A percentile compares a stretch with the other conserved stretches of the same genome.
These are phyloP conservation scores for Seminavis robusta DNA, from an alignment of 108 stramenopile species.

Conservation along the genomic window DNA sequence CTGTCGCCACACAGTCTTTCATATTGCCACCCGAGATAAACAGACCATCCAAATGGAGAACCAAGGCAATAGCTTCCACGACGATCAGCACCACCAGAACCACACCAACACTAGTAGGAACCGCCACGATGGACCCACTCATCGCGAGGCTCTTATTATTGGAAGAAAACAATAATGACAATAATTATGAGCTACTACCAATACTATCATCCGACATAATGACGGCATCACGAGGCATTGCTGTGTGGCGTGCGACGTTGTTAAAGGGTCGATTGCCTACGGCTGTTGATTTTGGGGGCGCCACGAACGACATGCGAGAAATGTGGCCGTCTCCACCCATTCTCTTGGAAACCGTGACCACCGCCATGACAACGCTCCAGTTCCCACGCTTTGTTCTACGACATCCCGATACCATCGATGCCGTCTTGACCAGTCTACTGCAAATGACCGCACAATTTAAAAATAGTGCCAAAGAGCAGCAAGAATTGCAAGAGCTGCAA, in stretches of 20 bases:
- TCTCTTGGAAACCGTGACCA: constrained; percentile 35
- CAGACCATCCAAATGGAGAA: too few species aligned
- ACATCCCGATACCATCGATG: constrained; percentile 54
- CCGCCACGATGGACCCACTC: too few species aligned
- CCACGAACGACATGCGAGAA: background rate
- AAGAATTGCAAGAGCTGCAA: constrained; percentile 9
- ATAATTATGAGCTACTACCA: too few species aligned
- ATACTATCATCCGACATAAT: too few species aligned
- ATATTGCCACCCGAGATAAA: too few species aligned
- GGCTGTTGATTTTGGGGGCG: constrained; percentile 16
- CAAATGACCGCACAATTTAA: constrained; percentile 37
- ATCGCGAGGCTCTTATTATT: too few species aligned
- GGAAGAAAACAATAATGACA: too few species aligned
- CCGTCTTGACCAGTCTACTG: constrained; percentile 44
- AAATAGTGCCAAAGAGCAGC: constrained; percentile 7
- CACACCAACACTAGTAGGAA: too few species aligned
- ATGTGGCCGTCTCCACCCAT: constrained; percentile 58
- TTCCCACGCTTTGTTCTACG: constrained; percentile 55
- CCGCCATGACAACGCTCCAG: constrained; percentile 31
- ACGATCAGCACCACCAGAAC: too few species aligned
- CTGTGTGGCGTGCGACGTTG: constrained; percentile 23
- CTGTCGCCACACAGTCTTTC: too few species aligned
- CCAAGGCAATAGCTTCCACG: too few species aligned
- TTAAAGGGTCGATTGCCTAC: constrained; percentile 28
- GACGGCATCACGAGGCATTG: too few species aligned